Base-by-base conservation (phyloP, 1,139 yeast species). In the Scheffersomyces illinoinensis region DNA sequence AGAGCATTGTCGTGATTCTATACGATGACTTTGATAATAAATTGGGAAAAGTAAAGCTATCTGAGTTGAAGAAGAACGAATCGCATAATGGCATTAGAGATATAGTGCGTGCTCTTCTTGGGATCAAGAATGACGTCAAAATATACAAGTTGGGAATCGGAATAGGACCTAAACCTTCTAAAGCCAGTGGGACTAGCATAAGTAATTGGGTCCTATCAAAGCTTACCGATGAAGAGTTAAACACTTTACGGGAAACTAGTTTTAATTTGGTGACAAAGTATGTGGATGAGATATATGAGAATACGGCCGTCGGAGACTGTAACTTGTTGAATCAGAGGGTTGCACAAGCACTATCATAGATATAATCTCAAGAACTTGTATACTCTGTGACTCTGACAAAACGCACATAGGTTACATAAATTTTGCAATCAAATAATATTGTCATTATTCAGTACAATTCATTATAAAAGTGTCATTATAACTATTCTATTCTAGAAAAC, bases 131-230 rank as follows among this genome's bases (percentile, higher is more conserved):
- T 3, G 53, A 54, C 52, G 58, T 56, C 10, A 59, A 59, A 23
- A 68, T 71, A 3, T 73, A 61, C 58, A 78, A 78, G 61, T 65
- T 80, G 39, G 83, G 82, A 0, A 64, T 80, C 6, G 84, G 84
- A 0, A 77, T 80, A 39, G 84, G 84, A 0, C 84, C 84, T 4
- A 80, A 80, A 61, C 84, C 84, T 0, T 58, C 60, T 6, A 71
- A 65, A 59, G 76, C 81, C 0, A 64, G 73, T 18, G 69, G 66
- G 52, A 79, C 72, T 56, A 70, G 74, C 3, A 78, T 80, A 78
- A 75, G 77, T 3, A 58, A 68, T 17, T 80, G 84, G 84, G 83
- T 79, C 14, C 69, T 80, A 43, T 71, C 81, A 2, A 59, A 61
- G 14, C 75, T 77, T 59, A 68, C 61, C 26, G 59, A 52, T 4